These are phyloP conservation scores for Oryza brachyantha DNA, from an alignment of 176 grass and related monocot genomes.

Conservation along the genomic window DNA sequence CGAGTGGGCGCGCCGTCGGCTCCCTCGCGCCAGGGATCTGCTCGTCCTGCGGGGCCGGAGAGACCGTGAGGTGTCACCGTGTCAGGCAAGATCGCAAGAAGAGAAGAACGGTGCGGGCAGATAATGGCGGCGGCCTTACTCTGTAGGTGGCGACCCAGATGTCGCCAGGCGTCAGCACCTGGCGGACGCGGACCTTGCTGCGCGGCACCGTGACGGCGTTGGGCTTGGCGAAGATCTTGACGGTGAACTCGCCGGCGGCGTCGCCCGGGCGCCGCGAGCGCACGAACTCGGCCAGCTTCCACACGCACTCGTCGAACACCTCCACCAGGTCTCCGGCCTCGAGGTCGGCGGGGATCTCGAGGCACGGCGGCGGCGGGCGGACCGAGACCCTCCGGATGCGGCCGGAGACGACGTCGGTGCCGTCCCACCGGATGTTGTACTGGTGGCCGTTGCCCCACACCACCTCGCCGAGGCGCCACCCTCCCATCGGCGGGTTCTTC, in stretches of 20 bases:
- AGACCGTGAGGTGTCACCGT: neutral
- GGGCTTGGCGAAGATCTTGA: conserved; percentile 41
- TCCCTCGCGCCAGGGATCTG: neutral
- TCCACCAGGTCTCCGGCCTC: conserved; percentile 50
- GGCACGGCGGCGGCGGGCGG: conserved; percentile 44
- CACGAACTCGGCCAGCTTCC: conserved; percentile 45
- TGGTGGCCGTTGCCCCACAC: conserved; percentile 59
- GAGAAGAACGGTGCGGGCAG: neutral
- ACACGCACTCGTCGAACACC: conserved; percentile 40
- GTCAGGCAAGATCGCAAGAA: neutral
- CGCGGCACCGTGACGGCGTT: neutral
- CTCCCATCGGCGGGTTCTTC: conserved; percentile 22
- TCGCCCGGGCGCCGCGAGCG: neutral
- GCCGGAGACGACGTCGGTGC: neutral
- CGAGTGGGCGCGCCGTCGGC: neutral
- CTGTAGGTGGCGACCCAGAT: conserved; percentile 53
- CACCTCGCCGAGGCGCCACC: conserved; percentile 63
- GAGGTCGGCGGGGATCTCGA: conserved; percentile 25
- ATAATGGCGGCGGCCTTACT: conserved; percentile 15
- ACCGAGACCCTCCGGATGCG: conserved; percentile 49
- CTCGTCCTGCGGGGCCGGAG: conserved; percentile 9
- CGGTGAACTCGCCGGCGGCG: conserved; percentile 9
- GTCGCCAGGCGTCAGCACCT: conserved; percentile 15
- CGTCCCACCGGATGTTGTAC: conserved; percentile 45
- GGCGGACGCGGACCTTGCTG: conserved; percentile 9